phyloP scores from a whole-genome alignment of 495 filamentous ascomycete genomes.

The Podospora anserina region DNA sequence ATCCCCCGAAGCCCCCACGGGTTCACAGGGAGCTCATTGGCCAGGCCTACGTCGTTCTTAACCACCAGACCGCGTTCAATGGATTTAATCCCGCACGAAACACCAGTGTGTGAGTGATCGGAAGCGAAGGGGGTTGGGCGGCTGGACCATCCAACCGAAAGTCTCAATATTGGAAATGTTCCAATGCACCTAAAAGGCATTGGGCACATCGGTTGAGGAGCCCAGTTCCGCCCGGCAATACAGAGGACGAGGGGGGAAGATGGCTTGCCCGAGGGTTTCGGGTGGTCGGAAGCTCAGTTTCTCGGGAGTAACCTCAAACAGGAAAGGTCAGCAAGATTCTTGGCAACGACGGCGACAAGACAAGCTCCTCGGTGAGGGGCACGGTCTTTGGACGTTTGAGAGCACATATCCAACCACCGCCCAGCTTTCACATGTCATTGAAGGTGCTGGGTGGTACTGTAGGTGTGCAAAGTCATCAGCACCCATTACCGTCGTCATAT shows the following conservation, averaged over 20 bases:
- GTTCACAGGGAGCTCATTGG: background rate
- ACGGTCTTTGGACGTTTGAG: background rate
- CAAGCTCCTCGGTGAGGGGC: background rate
- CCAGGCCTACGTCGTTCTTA: background rate
- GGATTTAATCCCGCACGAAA: background rate
- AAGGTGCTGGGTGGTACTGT: background rate
- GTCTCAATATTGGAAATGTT: background rate
- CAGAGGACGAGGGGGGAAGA: background rate
- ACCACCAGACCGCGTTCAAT: background rate
- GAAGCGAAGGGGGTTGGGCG: background rate
- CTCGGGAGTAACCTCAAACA: background rate
- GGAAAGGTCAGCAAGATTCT: background rate
- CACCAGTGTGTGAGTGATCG: background rate
- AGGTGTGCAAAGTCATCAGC: background rate
- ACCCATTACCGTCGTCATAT: background rate
- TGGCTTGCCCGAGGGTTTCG: slow-evolving; percentile 6
- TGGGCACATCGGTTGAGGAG: too few relatives aligned
- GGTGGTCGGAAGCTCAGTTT: slow-evolving; percentile 7
- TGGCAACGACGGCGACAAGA: background rate
- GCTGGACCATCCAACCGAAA: background rate
- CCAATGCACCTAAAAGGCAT: background rate
- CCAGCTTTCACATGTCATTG: background rate
- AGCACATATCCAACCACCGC: background rate
- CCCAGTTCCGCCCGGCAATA: background rate
- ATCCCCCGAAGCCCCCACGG: background rate